Percentiles rank a stretch among this genome's conserved stretches.
Evolutionary conservation across 352 stramenopile species (phyloP).

Genomic region (Blastocystis hominis): DNA sequence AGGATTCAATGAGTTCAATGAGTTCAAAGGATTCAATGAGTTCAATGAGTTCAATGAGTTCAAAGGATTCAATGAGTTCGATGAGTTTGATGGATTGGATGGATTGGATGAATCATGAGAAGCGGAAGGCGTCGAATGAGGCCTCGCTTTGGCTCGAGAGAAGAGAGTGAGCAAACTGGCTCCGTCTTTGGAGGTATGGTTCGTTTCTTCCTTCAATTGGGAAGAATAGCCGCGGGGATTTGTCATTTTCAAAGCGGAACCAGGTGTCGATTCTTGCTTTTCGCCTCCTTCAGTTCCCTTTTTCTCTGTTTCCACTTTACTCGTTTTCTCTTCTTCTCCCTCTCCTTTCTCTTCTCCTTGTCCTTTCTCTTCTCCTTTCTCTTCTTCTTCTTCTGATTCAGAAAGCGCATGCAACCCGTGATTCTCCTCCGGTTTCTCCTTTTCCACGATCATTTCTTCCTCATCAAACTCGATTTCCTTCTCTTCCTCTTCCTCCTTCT

Average conservation of each 20-base stretch:
- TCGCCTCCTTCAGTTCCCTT: background rate
- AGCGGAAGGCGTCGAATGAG: background rate
- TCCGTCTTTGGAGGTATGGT: background rate
- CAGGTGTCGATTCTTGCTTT: too few species aligned
- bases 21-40: too few species aligned
- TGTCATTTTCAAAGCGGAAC: too few species aligned
- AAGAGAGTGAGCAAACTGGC: constrained; percentile 1
- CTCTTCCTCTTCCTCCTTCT: constrained; percentile 19
- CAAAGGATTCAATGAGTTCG: background rate
- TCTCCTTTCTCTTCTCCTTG: constrained; percentile 6
- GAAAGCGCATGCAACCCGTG: background rate
- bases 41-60: background rate
- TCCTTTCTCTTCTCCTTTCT: background rate
- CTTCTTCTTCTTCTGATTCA: background rate
- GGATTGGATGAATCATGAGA: background rate
- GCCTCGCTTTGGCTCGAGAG: background rate
- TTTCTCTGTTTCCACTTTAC: background rate
- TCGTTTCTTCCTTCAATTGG: background rate
- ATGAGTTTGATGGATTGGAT: background rate
- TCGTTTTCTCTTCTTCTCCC: background rate
- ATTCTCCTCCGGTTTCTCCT: background rate
- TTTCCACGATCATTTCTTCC: constrained; percentile 4
- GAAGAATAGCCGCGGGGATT: too few species aligned
- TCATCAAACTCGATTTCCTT: background rate
- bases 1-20: too few species aligned